Evolutionary conservation across 148 eudicot genomes (phyloP).

Genomic region (Arctostaphylos glauca): DNA sequence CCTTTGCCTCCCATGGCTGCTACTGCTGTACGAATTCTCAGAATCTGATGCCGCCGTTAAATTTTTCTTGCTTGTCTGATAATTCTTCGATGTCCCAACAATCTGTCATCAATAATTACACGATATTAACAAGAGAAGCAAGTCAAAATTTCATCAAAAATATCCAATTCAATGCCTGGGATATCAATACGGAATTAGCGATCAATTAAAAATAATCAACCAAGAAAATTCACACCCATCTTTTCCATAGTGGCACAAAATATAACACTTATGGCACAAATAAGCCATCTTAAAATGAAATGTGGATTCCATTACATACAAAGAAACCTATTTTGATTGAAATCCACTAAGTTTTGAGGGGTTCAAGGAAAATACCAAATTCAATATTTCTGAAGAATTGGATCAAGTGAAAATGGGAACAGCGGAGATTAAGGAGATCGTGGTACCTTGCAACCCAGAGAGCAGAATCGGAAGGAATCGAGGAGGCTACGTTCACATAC

Average conservation of each 20-base stretch:
- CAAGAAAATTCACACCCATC: not conserved
- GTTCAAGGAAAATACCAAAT: not conserved
- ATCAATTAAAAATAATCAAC: not conserved
- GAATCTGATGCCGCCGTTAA: constrained; percentile 42
- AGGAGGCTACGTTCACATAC: constrained; percentile 88
- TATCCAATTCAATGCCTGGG: not conserved
- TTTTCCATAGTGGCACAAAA: not conserved
- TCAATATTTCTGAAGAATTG: not conserved
- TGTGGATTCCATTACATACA: not conserved
- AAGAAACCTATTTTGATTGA: not conserved
- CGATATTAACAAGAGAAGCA: not conserved
- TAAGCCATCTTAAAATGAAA: not conserved
- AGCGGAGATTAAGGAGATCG: not conserved
- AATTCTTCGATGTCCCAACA: constrained; percentile 72
- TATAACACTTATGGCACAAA: no score
- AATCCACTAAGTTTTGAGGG: not conserved
- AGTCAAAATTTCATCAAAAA: not conserved
- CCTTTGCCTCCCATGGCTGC: constrained; percentile 23
- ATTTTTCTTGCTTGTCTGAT: constrained; percentile 32
- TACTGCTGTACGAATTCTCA: constrained; percentile 54
- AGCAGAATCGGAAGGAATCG: constrained; percentile 86
- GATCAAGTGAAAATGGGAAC: not conserved
- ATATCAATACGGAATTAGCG: not conserved
- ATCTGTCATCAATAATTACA: constrained; percentile 37
- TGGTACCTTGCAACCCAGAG: constrained; percentile 89